These are phyloP conservation scores for Dendrocalamus sinicus DNA, from an alignment of 176 grass and related monocot genomes.

Conservation along the genomic window DNA sequence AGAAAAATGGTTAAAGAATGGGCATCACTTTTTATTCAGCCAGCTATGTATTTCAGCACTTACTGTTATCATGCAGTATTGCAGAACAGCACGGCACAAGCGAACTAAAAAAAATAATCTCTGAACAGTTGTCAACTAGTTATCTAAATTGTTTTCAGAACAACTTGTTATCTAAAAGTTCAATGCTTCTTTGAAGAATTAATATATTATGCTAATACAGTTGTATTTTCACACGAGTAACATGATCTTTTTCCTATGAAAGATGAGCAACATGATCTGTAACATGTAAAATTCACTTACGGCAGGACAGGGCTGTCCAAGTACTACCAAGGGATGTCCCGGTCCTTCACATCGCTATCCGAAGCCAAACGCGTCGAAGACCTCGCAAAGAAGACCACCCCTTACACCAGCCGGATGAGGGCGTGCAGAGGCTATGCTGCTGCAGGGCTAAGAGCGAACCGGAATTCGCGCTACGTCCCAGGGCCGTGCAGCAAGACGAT, in stretches of 20 bases:
- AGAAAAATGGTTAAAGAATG: too few relatives aligned
- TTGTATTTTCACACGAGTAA: too few relatives aligned
- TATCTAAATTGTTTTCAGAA: background rate
- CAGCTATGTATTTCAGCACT: background rate
- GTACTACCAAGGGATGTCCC: slow-evolving; percentile 63
- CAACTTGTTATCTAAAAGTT: background rate
- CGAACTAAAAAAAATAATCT: background rate
- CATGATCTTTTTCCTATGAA: too few relatives aligned
- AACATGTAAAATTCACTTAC: slow-evolving; percentile 18
- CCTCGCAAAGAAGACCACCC: slow-evolving; percentile 54
- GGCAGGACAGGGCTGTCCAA: slow-evolving; percentile 68
- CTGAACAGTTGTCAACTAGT: background rate
- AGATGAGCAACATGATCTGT: background rate
- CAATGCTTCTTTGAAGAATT: too few relatives aligned
- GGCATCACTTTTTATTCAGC: background rate
- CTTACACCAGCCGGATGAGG: slow-evolving; percentile 52
- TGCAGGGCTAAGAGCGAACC: slow-evolving; percentile 37
- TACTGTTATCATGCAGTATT: background rate
- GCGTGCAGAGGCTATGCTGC: slow-evolving; percentile 28
- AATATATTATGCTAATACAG: too few relatives aligned
- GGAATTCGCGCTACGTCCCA: background rate
- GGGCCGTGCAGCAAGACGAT: slow-evolving; percentile 54
- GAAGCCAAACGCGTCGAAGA: slow-evolving; percentile 49
- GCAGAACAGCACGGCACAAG: background rate
- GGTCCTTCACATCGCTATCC: slow-evolving; percentile 63